Conservation (phyloP, 2,329 filamentous ascomycete species). For the Beauveria bassiana region DNA sequence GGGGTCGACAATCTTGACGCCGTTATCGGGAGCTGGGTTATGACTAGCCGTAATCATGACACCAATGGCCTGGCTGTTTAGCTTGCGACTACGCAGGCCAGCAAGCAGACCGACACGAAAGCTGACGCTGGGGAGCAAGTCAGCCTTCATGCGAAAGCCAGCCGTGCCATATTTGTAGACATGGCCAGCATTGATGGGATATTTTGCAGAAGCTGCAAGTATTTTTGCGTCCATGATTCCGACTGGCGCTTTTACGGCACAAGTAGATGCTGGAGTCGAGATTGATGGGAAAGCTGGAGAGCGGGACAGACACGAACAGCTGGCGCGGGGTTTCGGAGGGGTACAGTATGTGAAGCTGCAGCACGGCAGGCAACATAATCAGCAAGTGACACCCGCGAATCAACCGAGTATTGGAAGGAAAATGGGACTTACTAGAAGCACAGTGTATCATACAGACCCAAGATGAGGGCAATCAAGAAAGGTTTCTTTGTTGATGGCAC, state of each 20-base stretch:
- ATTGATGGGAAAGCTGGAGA: not conserved
- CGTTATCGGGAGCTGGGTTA: slow-evolving; percentile 84
- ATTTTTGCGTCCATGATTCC: slow-evolving; percentile 46
- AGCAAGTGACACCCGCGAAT: not conserved
- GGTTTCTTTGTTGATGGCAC: not conserved
- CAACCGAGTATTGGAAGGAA: not conserved
- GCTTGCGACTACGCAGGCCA: slow-evolving; percentile 79
- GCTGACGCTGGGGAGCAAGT: slow-evolving; percentile 83
- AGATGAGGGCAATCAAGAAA: not conserved
- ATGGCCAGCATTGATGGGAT: slow-evolving; percentile 49
- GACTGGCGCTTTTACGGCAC: not conserved
- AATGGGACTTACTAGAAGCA: not conserved
- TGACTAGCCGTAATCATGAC: slow-evolving; percentile 95
- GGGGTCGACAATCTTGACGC: slow-evolving; percentile 92
- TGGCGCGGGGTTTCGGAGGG: slow-evolving; percentile 9
- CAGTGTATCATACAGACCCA: not conserved
- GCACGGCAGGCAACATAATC: not conserved
- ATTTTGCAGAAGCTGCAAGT: slow-evolving; percentile 53
- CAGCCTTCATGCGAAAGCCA: slow-evolving; percentile 62
- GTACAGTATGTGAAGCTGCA: not conserved
- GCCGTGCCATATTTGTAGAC: slow-evolving; percentile 59
- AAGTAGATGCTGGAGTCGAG: not conserved
- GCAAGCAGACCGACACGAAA: slow-evolving; percentile 89
- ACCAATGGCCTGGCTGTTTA: slow-evolving; percentile 84
- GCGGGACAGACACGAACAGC: not conserved